Base-by-base conservation (phyloP, 768 basidiomycete species). In the Hortiboletus campestris region DNA sequence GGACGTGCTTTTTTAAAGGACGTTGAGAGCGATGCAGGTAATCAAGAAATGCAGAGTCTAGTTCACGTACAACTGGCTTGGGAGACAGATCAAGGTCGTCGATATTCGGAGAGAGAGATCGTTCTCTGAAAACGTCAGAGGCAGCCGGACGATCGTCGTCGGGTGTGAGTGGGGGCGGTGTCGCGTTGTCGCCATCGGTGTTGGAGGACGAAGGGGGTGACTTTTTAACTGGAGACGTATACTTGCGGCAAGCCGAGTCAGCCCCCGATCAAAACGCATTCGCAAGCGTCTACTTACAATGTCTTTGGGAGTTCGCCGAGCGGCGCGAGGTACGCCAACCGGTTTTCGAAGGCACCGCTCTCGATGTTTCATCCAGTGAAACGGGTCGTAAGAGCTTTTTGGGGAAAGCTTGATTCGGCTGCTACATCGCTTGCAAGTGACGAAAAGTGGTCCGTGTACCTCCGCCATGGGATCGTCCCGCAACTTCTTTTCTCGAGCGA, bases 341-440 rank as follows among this genome's bases (percentile, higher is more conserved):
- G 70, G 58, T 55, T 76, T 79, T 69, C 78, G 83, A 51, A 82
- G 65, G 66, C 87, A 89, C 31, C 85, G 77, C 39, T 75, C 75
- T 32, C 82, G 76, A 63, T 89, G 87, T 59, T 80, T 84, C 43
- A 72, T 66, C 87, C 87, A 89, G 67, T 89, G 86, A 62, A 80
- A 80, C 31, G 78, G 76, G 62, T 89, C 87, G 61, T 79, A 89
- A 20, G 75, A 75, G 67, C 84, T 85, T 71, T 88, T 88, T 32
- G 75, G 68, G 16, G 86, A 88, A 28, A 89, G 80, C 66, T 86
- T 86, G 70, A 89, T 87, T 14, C 73, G 71, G 29, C 63, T 70
- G 36, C 76, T 74, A 68, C 87, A 89, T 49, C 77, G 76, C 57
- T 72, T 74, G 72, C 86, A 88, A 51, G 75, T 73, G 48, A 85